Evolutionary conservation across 768 basidiomycete genomes (phyloP), one percentile per base, ranked within the genome.

Genomic region (Phylloporus rhodoxanthus): DNA sequence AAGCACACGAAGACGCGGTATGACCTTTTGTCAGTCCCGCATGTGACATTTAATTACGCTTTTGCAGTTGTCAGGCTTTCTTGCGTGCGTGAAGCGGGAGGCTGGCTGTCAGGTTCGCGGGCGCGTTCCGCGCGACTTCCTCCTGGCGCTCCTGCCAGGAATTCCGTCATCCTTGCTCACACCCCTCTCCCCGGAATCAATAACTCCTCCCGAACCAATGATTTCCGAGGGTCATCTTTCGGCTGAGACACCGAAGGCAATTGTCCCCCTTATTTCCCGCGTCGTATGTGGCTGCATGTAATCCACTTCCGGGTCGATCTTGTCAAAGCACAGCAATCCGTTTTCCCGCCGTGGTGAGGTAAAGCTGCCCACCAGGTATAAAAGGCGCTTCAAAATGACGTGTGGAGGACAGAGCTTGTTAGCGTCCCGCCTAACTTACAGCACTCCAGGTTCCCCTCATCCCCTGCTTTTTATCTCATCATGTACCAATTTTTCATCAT

Each of bases 231-330:
- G 58, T 44, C 11, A 29, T 36, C 53, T 45, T 45, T 54, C 62
- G 57, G 57, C 51, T 57, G 40, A 49, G 39, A 33, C 53, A 5
- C 52, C 39, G 25, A 53, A 52, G 52, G 57, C 42, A 65, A 57
- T 59, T 33, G 30, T 37, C 50, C 64, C 53, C 52, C 59, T 53
- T 48, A 63, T 51, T 63, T 54, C 46, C 51, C 53, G 51, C 55
- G 36, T 40, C 36, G 48, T 46, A 50, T 53, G 60, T 48, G 55
- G 48, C 40, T 34, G 44, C 66, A 46, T 50, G 47, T 49, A 45
- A 66, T 67, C 65, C 56, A 56, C 65, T 62, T 67, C 56, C 44
- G 52, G 62, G 55, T 56, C 57, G 59, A 68, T 64, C 57, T 45
- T 41, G 29, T 53, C 52, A 29, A 33, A 28, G 59, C 51, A 62